Evolutionary conservation across 805 yeast species (phyloP), one percentile per base, ranked within the genome.

Genomic region (Metschnikowia cubensis): DNA sequence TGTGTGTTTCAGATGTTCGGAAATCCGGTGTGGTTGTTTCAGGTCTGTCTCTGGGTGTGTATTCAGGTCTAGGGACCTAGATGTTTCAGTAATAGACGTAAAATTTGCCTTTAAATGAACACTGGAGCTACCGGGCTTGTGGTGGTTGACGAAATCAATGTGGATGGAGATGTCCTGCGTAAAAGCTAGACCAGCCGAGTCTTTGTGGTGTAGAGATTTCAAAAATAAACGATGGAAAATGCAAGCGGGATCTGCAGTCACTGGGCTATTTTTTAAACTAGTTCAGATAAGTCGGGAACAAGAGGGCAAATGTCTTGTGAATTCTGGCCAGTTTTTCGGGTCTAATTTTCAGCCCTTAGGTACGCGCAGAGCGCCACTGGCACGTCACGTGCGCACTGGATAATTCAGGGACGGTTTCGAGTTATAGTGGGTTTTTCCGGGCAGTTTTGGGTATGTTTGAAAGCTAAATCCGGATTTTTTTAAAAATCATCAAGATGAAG

Each of bases 291-390:
- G 13, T 33, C 29, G 18, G 31, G 37, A 33, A 17, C 22, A 21
- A 10, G 25, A 14, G 37, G 45, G n/a, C 37, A 29, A 32, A 21
- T 33, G 37, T 42, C 45, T 42, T 42, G 45, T n/a, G 31, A 21
- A 11, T 42, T 32, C 20, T 33, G 37, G 21, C 37, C 37, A 42
- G 34, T 32, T 42, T 42, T 42, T 42, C 45, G 17, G 35, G 31
- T 42, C 37, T 21, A 42, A 42, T 42, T 42, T 42, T 42, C 45
- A 15, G 22, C 35, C 33, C 29, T 20, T 17, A 38, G 25, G 31
- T 42, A 42, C 45, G 45, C 45, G 45, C 45, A 42, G 45, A 42
- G 45, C 45, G 45, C 45, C 45, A 41, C 45, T 42, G 21, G 37
- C 11, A 33, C 45, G 37, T 42, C 45, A 42, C 45, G 45, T 42